Base-by-base conservation (phyloP, 2,329 filamentous ascomycete genomes). In the Neopestalotiopsis sp. region DNA sequence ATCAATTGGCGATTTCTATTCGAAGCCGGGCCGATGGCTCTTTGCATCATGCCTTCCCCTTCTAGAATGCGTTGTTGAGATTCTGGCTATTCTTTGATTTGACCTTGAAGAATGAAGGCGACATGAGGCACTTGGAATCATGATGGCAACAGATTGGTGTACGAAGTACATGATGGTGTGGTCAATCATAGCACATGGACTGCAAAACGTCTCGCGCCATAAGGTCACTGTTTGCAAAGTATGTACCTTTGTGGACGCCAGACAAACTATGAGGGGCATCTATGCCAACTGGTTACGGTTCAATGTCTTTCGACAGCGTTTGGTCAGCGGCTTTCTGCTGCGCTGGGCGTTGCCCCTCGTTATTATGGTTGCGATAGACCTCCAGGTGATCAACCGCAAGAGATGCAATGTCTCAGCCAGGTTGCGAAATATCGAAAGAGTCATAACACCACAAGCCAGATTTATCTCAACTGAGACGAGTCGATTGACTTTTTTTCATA, bases 11-110 rank as follows among this genome's bases (percentile, higher is more conserved):
- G 34, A 40, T 40, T 17, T 62, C 32, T 62, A 61, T n/a, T 38
- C 20, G 59, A 62, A 40, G 28, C 59, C 59, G 59, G 59, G n/a
- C 59, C 59, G 59, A 62, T 40, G 32, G 30, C 20, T 62, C n/a
- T 24, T 62, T 34, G 34, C 17, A 62, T 14, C n/a, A 3, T 53
- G 17, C 45, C 34, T 59, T 38, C 59, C 30, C 40, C 40, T 20
- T 62, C 30, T 30, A 32, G n/a, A 38, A 40, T 40, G 40, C 13
- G 4, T 62, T 30, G 20, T 7, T 28, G 28, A 12, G 57, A 30
- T 24, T 56, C 12, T 28, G 57, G 9, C 57, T 14, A 30, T 17
- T 13, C 24, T 38, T 38, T 59, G 24, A 59, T 56, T 28, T 14
- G 12, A 59, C 10, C 17, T 56, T 14, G 13, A 20, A 53, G 20